Evolutionary conservation across 1,139 yeast species (phyloP).

Genomic region (Suhomyces anneliseae): DNA sequence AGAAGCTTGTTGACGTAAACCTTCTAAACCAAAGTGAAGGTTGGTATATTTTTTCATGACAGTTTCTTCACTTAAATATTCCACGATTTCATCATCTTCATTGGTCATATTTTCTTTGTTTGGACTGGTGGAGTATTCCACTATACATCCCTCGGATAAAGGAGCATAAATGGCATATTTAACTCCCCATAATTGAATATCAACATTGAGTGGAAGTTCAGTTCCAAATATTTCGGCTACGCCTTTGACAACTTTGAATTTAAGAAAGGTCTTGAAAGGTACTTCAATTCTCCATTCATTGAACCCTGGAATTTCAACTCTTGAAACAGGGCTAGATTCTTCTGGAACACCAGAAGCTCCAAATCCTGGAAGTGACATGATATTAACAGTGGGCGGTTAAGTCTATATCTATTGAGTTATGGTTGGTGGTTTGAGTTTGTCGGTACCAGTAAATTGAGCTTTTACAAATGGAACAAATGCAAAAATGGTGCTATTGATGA

Average conservation of each 20-base stretch:
- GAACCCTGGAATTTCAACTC: conserved; percentile 38
- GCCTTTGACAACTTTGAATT: conserved; percentile 62
- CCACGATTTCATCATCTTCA: conserved; percentile 42
- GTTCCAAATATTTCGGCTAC: conserved; percentile 91
- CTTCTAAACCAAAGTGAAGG: conserved; percentile 76
- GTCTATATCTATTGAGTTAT: neutral
- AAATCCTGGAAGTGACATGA: conserved; percentile 20
- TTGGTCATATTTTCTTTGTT: conserved; percentile 45
- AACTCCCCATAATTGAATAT: conserved; percentile 57
- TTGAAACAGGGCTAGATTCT: conserved; percentile 10
- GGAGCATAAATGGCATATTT: conserved; percentile 63
- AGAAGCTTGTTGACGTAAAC: conserved; percentile 44
- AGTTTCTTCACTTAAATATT: conserved; percentile 71
- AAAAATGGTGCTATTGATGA: too few species aligned
- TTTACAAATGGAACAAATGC: too few species aligned
- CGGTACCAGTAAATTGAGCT: too few species aligned
- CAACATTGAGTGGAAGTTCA: conserved; percentile 74
- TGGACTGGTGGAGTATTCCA: conserved; percentile 52
- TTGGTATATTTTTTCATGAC: conserved; percentile 64
- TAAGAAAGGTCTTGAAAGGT: conserved; percentile 54
- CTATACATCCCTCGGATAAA: conserved; percentile 50
- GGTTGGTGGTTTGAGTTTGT: too few species aligned
- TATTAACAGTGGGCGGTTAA: neutral
- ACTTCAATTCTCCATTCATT: conserved; percentile 90
- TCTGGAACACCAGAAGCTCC: conserved; percentile 12